These are phyloP conservation scores for Stagonosporopsis tanaceti DNA, from an alignment of 2,329 filamentous ascomycete genomes.

Conservation along the genomic window DNA sequence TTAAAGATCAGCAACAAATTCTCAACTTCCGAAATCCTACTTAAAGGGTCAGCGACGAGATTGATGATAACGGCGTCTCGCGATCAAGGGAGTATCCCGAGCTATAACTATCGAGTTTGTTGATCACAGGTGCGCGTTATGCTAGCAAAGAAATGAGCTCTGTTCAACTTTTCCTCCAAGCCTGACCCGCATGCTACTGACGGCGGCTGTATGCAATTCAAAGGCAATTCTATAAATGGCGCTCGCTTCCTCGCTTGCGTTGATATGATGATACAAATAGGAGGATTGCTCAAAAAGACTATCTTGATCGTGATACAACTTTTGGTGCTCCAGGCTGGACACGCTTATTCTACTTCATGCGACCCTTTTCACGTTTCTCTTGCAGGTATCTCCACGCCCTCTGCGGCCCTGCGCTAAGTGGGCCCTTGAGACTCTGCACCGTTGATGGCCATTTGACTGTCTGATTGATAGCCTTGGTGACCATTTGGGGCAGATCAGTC, in stretches of 20 bases:
- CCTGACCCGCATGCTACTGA: conserved; percentile 20
- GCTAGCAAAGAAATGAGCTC: conserved; percentile 11
- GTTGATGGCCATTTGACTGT: conserved; percentile 94
- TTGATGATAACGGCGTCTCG: no score
- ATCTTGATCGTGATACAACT: neutral
- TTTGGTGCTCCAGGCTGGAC: neutral
- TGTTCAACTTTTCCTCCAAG: conserved; percentile 18
- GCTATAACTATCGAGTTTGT: no score
- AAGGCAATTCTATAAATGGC: conserved; percentile 11
- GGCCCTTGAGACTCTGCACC: conserved; percentile 83
- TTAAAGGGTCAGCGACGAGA: no score
- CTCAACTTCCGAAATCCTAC: no score
- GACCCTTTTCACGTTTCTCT: conserved; percentile 71
- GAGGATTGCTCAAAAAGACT: conserved; percentile 15
- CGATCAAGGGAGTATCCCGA: no score
- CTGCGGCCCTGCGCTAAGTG: conserved; percentile 77
- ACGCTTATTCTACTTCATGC: conserved; percentile 32
- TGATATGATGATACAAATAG: conserved; percentile 31
- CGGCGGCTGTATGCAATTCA: conserved; percentile 19
- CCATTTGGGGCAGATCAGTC: conserved; percentile 71
- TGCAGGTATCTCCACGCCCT: conserved; percentile 77
- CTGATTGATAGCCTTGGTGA: conserved; percentile 80
- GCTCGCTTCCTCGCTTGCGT: conserved; percentile 21
- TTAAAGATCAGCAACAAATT: no score
- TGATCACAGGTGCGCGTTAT: neutral